A percentile compares a stretch with the other conserved stretches of the same genome.
These are phyloP conservation scores for Oryza rufipogon DNA, from an alignment of 176 grass and related monocot species.

Conservation along the genomic window DNA sequence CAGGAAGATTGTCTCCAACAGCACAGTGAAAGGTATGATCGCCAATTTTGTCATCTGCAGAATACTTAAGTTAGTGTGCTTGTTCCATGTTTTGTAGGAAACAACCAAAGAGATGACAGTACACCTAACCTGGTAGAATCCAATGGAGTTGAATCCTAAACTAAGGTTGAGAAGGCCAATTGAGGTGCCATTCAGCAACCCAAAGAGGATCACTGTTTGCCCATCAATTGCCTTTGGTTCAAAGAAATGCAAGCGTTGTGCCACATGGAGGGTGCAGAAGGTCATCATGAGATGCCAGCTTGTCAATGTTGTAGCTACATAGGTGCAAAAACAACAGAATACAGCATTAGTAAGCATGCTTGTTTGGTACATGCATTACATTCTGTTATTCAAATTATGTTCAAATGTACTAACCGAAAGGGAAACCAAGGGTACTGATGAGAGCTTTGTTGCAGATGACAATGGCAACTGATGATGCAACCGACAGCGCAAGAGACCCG, in stretches of 20 bases:
- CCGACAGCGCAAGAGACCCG: constrained; percentile 84
- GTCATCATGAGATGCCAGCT: constrained; percentile 99
- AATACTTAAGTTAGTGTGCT: constrained; percentile 27
- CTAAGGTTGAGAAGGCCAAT: constrained; percentile 97
- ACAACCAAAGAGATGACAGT: not conserved
- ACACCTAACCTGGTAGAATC: constrained; percentile 87
- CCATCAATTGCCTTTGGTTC: constrained; percentile 89
- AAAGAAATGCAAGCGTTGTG: constrained; percentile 87
- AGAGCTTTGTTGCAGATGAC: constrained; percentile 99
- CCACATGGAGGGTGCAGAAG: constrained; percentile 91
- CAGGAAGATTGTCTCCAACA: constrained; percentile 90
- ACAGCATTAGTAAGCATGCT: constrained; percentile 26
- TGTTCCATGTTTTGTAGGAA: constrained; percentile 36
- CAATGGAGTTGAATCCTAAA: constrained; percentile 98
- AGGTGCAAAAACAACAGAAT: constrained; percentile 39
- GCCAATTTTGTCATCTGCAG: constrained; percentile 99
- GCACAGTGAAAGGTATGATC: constrained; percentile 98
- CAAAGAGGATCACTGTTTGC: constrained; percentile 91
- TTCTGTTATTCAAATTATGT: constrained; percentile 30
- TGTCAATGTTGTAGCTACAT: constrained; percentile 90
- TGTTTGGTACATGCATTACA: constrained; percentile 28
- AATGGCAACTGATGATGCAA: constrained; percentile 91
- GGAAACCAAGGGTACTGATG: constrained; percentile 95
- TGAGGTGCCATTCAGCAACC: constrained; percentile 89
- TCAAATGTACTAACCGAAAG: constrained; percentile 68